Conservation (phyloP, 2,329 filamentous ascomycete species). For the Biscogniauxia marginata region DNA sequence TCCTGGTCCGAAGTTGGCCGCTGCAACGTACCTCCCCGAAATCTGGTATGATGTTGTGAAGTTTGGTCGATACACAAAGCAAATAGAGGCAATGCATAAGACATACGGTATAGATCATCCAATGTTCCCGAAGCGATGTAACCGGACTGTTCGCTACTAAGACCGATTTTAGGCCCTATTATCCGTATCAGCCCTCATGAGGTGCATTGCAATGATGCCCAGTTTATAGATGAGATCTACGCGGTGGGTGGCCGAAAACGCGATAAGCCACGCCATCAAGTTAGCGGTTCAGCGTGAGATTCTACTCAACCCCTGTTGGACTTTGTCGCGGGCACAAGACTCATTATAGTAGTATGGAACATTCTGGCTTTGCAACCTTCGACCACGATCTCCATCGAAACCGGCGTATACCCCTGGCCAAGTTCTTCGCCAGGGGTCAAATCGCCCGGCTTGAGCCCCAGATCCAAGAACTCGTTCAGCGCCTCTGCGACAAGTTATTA, state of each 20-base stretch:
- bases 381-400: conserved; percentile 30
- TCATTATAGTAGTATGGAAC: conserved; percentile 2
- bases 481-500: conserved; percentile 31
- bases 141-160: neutral
- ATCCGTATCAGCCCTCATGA: conserved; percentile 18
- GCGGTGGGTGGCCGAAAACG: conserved; percentile 11
- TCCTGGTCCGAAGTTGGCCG: conserved; percentile 19
- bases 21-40: conserved; percentile 13
- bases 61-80: conserved; percentile 13
- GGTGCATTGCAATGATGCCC: conserved; percentile 14
- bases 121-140: too few species aligned
- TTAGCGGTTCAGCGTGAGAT: conserved; percentile 11
- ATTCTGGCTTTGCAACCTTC: conserved; percentile 20
- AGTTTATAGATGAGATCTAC: conserved; percentile 16
- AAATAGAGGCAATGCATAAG: conserved; percentile 20
- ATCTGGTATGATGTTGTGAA: conserved; percentile 17
- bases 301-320: neutral
- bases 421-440: conserved; percentile 33
- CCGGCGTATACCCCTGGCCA: conserved; percentile 26
- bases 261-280: conserved; percentile 12
- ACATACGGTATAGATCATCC: conserved; percentile 15
- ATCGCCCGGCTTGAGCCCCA: conserved; percentile 32
- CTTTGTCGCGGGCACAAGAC: neutral
- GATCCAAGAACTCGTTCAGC: conserved; percentile 26
- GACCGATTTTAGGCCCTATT: conserved; percentile 9